Base-by-base conservation (phyloP, 441 rosid genomes). In the Croton laevigatus region DNA sequence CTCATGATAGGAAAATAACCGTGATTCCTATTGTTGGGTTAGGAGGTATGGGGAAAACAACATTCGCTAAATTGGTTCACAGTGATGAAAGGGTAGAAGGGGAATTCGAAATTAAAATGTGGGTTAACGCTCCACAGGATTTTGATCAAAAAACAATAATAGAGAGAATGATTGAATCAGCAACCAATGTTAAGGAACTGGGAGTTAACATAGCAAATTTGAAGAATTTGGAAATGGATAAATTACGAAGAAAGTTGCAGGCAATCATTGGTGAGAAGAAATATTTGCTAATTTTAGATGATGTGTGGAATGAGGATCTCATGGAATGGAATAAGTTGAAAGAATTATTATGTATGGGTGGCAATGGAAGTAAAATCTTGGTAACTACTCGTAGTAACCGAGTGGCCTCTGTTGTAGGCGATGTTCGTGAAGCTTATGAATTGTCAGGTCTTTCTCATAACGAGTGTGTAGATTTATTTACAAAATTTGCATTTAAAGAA, bases 351-450 rank as follows among this genome's bases (percentile, higher is more conserved):
- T 45, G 49, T 48, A 12, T 8, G 5, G 62, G 54, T 62, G 62
- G 14, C 38, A n/a, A 7, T 12, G 72, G 62, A 14, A 72, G 74
- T 36, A 19, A 51, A 13, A 44, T 77, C 46, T 4, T 73, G 2
- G 67, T 69, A 3, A 76, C 76, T 0, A 76, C 76, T 9, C 62
- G 73, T 5, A 54, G 48, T 14, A 22, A 12, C 0, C 42, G 5
- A 8, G 73, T 72, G 12, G 70, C 76, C 8, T 27, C 22, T 0
- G 19, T 61, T 0, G 40, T 67, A 59, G 75, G 71, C n/a, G 55
- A 27, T 7, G 22, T 14, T 3, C 8, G 20, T 8, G 1, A 0
- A 3, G 42, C 68, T 0, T 10, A 71, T 3, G 14, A 61, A 1
- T 20, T 62, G n/a, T 36, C 3, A 11, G 38, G 23, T 46, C 68